Evolutionary conservation across 2,329 filamentous ascomycete genomes (phyloP).

Genomic region (Ascocoryne sarcoides): DNA sequence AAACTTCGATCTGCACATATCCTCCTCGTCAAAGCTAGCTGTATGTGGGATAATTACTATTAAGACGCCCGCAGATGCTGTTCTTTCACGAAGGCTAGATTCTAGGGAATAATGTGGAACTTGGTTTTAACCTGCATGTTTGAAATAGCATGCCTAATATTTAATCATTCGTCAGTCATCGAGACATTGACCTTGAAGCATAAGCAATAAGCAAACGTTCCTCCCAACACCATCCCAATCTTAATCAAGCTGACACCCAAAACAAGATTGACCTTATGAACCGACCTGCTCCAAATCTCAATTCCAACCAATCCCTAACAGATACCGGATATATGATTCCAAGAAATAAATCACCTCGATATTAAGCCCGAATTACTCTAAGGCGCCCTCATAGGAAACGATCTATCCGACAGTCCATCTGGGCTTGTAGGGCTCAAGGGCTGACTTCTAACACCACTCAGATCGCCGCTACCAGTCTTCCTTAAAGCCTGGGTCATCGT

Average conservation of each 20-base stretch:
- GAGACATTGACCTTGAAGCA: constrained; percentile 11
- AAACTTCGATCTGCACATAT: too few species aligned
- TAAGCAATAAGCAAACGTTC: constrained; percentile 7
- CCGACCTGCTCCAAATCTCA: constrained; percentile 6
- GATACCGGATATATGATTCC: constrained; percentile 20
- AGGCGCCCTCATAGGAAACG: constrained; percentile 16
- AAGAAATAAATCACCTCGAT: constrained; percentile 9
- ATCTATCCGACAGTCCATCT: constrained; percentile 21
- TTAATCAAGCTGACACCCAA: constrained; percentile 10
- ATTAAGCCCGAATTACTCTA: neutral
- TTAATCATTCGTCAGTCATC: constrained; percentile 7
- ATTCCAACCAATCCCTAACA: constrained; percentile 10
- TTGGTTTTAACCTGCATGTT: too few species aligned
- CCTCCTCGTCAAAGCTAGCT: too few species aligned
- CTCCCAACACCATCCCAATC: constrained; percentile 6
- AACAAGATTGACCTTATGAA: constrained; percentile 8
- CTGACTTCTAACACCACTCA: constrained; percentile 48
- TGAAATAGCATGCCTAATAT: neutral
- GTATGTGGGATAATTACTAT: too few species aligned
- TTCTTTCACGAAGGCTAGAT: neutral
- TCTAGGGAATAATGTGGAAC: neutral
- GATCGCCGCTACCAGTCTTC: constrained; percentile 75
- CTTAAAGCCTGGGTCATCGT: constrained; percentile 87
- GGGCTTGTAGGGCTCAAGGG: constrained; percentile 49
- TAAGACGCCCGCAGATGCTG: too few species aligned